Conservation (phyloP, 345 rosid genomes). For the Aquilaria malaccensis region DNA sequence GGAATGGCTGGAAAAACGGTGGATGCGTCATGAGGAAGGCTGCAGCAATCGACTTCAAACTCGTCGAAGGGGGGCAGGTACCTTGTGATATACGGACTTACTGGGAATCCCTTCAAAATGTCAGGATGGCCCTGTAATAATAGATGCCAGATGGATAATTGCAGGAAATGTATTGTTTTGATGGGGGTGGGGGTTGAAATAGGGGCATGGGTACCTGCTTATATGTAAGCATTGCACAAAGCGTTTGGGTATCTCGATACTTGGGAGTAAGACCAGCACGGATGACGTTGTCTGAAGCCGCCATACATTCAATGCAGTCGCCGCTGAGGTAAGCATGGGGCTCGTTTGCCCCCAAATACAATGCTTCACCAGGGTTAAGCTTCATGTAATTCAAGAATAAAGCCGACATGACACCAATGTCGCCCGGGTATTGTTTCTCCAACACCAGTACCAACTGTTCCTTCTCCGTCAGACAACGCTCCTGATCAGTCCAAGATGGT, state of each 20-base stretch:
- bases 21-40: slow-evolving; percentile 51
- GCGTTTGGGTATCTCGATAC: slow-evolving; percentile 62
- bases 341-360: slow-evolving; percentile 83
- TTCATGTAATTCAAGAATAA: slow-evolving; percentile 76
- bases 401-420: slow-evolving; percentile 74
- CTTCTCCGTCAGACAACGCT: slow-evolving; percentile 65
- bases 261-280: slow-evolving; percentile 95
- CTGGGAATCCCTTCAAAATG: slow-evolving; percentile 57
- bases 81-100: slow-evolving; percentile 53
- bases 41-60: slow-evolving; percentile 71
- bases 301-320: slow-evolving; percentile 92
- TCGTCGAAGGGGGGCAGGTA: slow-evolving; percentile 89
- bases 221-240: slow-evolving; percentile 87
- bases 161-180: neutral
- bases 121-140: slow-evolving; percentile 69
- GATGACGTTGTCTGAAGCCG: slow-evolving; percentile 91
- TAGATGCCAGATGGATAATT: neutral
- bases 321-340: slow-evolving; percentile 85
- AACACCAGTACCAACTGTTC: slow-evolving; percentile 65
- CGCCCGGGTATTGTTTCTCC: slow-evolving; percentile 75
- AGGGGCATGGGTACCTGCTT: slow-evolving; percentile 47
- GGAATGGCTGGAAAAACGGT: slow-evolving; percentile 52
- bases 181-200: neutral
- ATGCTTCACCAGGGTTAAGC: slow-evolving; percentile 89
- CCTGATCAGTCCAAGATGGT: too few relatives aligned